Evolutionary conservation across 768 basidiomycete species (phyloP).

Genomic region (Boletus subcaerulescens): DNA sequence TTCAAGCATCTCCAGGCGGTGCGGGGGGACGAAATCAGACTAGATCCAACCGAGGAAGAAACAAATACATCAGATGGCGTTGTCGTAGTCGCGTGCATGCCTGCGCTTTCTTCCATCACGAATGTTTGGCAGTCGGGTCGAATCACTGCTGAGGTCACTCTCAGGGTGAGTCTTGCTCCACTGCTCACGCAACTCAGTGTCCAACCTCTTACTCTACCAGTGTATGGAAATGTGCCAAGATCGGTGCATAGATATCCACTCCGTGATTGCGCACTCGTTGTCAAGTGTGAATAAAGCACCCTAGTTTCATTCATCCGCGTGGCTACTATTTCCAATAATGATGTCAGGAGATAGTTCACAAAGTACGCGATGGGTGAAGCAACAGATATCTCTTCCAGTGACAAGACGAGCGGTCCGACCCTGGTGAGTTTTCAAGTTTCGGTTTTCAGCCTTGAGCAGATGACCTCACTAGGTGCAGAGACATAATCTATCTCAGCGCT

Average conservation of each 20-base stretch:
- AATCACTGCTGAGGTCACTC: slow-evolving; percentile 49
- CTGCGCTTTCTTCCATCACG: slow-evolving; percentile 80
- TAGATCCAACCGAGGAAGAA: slow-evolving; percentile 82
- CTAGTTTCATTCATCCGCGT: slow-evolving; percentile 2
- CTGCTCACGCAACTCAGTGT: neutral
- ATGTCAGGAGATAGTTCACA: neutral
- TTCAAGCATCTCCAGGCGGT: slow-evolving; percentile 44
- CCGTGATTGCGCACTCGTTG: slow-evolving; percentile 70
- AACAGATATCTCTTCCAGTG: neutral
- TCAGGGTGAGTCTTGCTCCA: slow-evolving; percentile 49
- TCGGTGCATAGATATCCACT: slow-evolving; percentile 72
- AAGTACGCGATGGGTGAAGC: neutral
- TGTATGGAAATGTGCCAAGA: slow-evolving; percentile 69
- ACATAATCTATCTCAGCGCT: too few relatives aligned
- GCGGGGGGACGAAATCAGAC: slow-evolving; percentile 56
- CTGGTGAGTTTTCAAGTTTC: neutral
- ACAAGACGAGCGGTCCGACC: neutral
- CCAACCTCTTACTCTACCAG: slow-evolving; percentile 36
- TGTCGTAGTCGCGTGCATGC: slow-evolving; percentile 83
- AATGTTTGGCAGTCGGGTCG: slow-evolving; percentile 84
- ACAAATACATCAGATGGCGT: slow-evolving; percentile 52
- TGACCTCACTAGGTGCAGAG: neutral
- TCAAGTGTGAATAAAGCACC: slow-evolving; percentile 25
- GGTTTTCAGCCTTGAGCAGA: neutral
- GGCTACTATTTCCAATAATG: neutral